These are phyloP conservation scores for Coemansia furcata DNA, from an alignment of 192 early-diverging fungal genomes.

Conservation along the genomic window DNA sequence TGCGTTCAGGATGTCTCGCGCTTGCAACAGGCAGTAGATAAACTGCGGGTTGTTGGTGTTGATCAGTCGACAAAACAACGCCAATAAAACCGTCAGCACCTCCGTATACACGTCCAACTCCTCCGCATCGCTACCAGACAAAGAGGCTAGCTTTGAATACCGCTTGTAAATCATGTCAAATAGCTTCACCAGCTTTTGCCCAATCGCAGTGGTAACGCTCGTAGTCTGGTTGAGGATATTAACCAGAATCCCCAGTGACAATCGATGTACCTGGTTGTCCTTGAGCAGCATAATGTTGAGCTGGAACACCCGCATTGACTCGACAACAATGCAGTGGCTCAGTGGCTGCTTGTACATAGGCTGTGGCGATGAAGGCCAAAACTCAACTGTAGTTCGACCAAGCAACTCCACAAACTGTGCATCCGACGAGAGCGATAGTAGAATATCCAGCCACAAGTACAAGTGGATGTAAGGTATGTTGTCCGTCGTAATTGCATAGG, in stretches of 20 bases:
- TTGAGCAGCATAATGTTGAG: slow-evolving; percentile 45
- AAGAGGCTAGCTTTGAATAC: slow-evolving; percentile 17
- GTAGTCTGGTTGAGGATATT: slow-evolving; percentile 33
- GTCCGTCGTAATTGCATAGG: slow-evolving; percentile 17
- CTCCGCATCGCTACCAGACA: slow-evolving; percentile 7
- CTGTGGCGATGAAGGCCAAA: slow-evolving; percentile 32
- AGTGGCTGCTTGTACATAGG: slow-evolving; percentile 41
- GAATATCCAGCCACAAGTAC: slow-evolving; percentile 38
- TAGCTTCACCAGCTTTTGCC: slow-evolving; percentile 45
- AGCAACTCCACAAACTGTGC: slow-evolving; percentile 44
- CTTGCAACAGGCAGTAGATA: slow-evolving; percentile 45
- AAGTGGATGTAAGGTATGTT: slow-evolving; percentile 39
- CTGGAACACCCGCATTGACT: slow-evolving; percentile 43
- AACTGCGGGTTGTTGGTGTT: slow-evolving; percentile 49
- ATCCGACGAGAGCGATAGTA: slow-evolving; percentile 26
- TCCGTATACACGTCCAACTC: slow-evolving; percentile 36
- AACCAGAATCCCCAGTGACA: slow-evolving; percentile 35
- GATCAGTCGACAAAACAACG: slow-evolving; percentile 31
- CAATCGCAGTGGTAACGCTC: slow-evolving; percentile 18
- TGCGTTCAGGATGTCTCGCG: slow-evolving; percentile 26
- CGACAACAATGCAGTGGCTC: slow-evolving; percentile 32
- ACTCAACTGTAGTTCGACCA: slow-evolving; percentile 37
- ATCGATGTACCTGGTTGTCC: slow-evolving; percentile 39
- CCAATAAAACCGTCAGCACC: slow-evolving; percentile 28
- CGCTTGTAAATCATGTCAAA: slow-evolving; percentile 45